Percentiles rank a stretch among this genome's conserved stretches.
Conservation (phyloP, 2,329 filamentous ascomycete genomes). For the Tolypocladium sp. region DNA sequence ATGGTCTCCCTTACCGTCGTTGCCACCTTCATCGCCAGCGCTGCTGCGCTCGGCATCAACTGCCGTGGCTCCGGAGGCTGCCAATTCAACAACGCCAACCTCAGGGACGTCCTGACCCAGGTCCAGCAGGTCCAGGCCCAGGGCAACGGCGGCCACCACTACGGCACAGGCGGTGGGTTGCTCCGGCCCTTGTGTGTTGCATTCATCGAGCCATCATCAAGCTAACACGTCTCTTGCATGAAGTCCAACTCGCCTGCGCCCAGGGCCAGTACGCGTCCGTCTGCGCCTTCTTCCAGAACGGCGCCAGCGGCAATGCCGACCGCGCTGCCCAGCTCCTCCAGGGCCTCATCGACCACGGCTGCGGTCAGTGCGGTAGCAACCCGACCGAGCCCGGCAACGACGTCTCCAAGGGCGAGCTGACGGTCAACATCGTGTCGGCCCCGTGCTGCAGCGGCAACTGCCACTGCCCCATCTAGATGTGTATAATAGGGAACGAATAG, state of each 20-base stretch:
- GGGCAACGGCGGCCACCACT: constrained; percentile 1
- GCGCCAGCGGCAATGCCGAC: constrained; percentile 3
- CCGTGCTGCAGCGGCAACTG: constrained; percentile 13
- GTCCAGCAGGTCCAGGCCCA: constrained; percentile 4
- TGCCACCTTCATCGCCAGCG: not conserved
- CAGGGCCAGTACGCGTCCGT: constrained; percentile 6
- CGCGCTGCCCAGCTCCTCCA: constrained; percentile 3
- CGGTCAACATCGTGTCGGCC: constrained; percentile 8
- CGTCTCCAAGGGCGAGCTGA: constrained; percentile 9
- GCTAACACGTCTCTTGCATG: not conserved
- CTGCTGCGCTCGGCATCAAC: constrained; percentile 7
- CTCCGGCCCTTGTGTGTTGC: not conserved
- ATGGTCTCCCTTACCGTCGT: no score
- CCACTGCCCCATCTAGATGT: not conserved
- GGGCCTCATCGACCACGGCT: constrained; percentile 7
- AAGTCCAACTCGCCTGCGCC: constrained; percentile 9
- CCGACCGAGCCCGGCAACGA: constrained; percentile 9
- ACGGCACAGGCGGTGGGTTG: not conserved
- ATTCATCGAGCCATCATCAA: not conserved
- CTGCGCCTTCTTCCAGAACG: constrained; percentile 10
- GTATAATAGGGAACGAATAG: no score
- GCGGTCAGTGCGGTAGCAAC: constrained; percentile 8
- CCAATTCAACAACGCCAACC: constrained; percentile 6
- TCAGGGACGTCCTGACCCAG: constrained; percentile 3
- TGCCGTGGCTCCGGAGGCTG: constrained; percentile 9